Evolutionary conservation across 2,329 filamentous ascomycete genomes (phyloP), one percentile per base, ranked within the genome.

Genomic region (Atkinsonella hypoxylon): DNA sequence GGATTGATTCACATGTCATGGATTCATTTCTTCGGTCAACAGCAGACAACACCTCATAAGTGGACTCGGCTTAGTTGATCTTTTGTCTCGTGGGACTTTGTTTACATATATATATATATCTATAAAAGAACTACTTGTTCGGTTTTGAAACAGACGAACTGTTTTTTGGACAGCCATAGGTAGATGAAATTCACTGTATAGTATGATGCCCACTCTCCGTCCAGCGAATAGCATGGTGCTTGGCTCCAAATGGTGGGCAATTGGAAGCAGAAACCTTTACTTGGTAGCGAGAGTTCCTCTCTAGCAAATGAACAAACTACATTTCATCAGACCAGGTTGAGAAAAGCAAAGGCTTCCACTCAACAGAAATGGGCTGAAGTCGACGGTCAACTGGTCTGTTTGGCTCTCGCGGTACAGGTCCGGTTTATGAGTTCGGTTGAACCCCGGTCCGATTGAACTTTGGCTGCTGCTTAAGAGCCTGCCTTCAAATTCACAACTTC

Each of bases 401-500:
- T 34, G 32, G 13, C 13, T 10, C 8, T 12, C 34, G 34, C 44
- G 26, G 15, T 34, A 15, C n/a, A 13, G 12, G 18, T 31, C n/a
- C 12, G 12, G 18, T 31, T 44, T 52, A 53, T 46, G 39, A 49
- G 53, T 22, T 47, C 55, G 55, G 55, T 48, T 54, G 18, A 56
- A 54, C 47, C 3, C 6, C 55, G 55, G 55, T 46, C 52, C 52
- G 44, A 51, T 47, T 39, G 51, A 38, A 49, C 48, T 22, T 34
- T 49, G n/a, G 17, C 5, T 44, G 10, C 18, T 15, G 9, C 13
- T 36, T 9, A 12, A 15, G 15, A 36, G 15, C 32, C 15, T 36
- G 34, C 34, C 9, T 36, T 4, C 7, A 36, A 36, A 7, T 26
- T 26, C 12, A 13, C 40, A 42, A 15, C 38, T n/a, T 20, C 20